Evolutionary conservation across 352 stramenopile genomes (phyloP), one percentile per base, ranked within the genome.

Genomic region (Phytophthora uliginosa): DNA sequence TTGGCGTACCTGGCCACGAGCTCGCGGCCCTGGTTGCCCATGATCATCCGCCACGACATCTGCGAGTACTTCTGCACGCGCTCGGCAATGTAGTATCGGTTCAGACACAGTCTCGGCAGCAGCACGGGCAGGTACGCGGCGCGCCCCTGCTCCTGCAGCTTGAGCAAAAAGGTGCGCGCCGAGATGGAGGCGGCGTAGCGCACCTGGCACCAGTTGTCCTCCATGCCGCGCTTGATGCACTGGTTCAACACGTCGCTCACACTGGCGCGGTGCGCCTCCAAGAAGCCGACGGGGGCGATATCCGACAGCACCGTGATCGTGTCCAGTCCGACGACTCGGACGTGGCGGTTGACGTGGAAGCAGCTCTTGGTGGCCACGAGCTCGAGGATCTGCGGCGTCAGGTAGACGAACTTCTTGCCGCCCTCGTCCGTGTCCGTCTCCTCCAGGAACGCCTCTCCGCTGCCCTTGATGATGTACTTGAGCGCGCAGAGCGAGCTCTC

Each of bases 121-220:
- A 99, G 72, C n/a, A 89, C 63, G 2, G 83, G 82, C 12, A 94
- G 76, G 63, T 97, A 98, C 12, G 73, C 56, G 2, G 77, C 70
- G 22, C 85, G 86, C 3, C 78, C 66, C 7, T 91, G 63, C 5
- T 74, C 50, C 50, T 85, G 75, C 13, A 99, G 88, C 64, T 93
- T 94, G 33, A 82, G 22, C 26, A 98, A 74, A 72, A 99, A 98
- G 7, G 86, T 85, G 8, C 97, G 90, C 53, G 89, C 93, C 8
- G 97, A 83, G 40, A 99, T 98, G 45, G 85, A 98, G 1, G 95
- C 97, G 3, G 95, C 96, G 78, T 99, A 99, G 5, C 97, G 90
- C 42, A 99, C 97, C 74, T 99, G 97, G 68, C 92, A 98, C 97
- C 97, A 99, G 80, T 99, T 99, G 80, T 99, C 97, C 31, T 97